Evolutionary conservation across 148 eudicot species (phyloP), one percentile per base, ranked within the genome.

Genomic region (Beta vulgaris): DNA sequence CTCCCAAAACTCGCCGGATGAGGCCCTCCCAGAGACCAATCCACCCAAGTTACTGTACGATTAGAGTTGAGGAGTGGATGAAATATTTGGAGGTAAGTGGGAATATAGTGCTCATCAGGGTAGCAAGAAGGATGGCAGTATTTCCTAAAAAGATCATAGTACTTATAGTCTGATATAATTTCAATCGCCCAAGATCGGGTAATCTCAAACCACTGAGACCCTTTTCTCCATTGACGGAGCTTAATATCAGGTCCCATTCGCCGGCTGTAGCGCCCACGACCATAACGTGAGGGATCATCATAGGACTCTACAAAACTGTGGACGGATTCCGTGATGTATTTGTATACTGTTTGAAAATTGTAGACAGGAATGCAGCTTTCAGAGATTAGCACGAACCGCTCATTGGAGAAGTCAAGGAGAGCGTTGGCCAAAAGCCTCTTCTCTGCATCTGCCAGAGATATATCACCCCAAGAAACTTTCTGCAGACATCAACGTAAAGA

Each of bases 301-400:
- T 81, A 89, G 25, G 96, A 83, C 37, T 87, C 87, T 10, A 89
- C 96, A 58, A 86, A 93, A 74, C 92, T 93, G 59, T 89, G 87
- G 25, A 2, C 23, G 19, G 98, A 91, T 35, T 75, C 79, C 14
- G 78, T 82, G 68, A 93, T 92, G 81, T 93, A 89, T 31, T 83
- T 83, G 86, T 93, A 91, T 37, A 91, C 86, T 7, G 87, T 87
- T 62, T 82, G 85, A 80, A 93, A 91, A 63, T 86, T 84, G 86
- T 89, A 89, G 2, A 93, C 76, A 0, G 96, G 96, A 74, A 93
- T 91, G 85, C 96, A 93, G 76, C 93, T 91, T 79, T 93, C 93
- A 0, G 98, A 93, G 10, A 93, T 82, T 6, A 93, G 96, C 69
- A 89, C 83, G 71, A 91, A 89, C 5, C 93, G 88, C 37, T 93